Evolutionary conservation across 148 eudicot species (phyloP).

Genomic region (Suaeda aralocaspica): DNA sequence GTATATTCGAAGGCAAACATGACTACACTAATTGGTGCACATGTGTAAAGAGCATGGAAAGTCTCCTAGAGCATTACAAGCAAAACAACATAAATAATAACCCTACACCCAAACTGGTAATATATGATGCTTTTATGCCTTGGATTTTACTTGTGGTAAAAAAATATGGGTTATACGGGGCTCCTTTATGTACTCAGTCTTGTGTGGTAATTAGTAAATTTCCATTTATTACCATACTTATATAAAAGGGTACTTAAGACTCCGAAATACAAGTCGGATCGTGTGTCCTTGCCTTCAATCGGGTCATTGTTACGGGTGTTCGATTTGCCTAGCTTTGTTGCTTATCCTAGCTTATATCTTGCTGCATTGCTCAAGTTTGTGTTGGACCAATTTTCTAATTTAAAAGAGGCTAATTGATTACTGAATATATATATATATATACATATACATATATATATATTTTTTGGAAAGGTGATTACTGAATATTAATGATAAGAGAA

Average conservation of each 20-base stretch:
- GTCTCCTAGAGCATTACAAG: slow-evolving; percentile 8
- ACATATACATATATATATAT: no score
- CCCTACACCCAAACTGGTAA: slow-evolving; percentile 28
- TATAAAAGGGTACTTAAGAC: slow-evolving; percentile 23
- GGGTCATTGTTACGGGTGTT: slow-evolving; percentile 14
- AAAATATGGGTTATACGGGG: slow-evolving; percentile 27
- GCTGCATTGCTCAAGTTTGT: slow-evolving; percentile 2
- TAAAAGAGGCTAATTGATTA: slow-evolving; percentile 18
- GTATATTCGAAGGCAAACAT: slow-evolving; percentile 12
- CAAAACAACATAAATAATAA: not conserved
- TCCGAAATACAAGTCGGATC: slow-evolving; percentile 2
- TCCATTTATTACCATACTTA: slow-evolving; percentile 38
- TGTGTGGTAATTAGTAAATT: slow-evolving; percentile 35
- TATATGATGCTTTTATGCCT: slow-evolving; percentile 49
- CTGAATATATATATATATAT: no score
- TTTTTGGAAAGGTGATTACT: no score
- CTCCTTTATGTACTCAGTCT: slow-evolving; percentile 51
- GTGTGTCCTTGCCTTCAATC: slow-evolving; percentile 25
- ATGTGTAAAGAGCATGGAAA: slow-evolving; percentile 7
- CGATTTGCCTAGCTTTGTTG: slow-evolving; percentile 32
- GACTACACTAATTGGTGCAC: not conserved
- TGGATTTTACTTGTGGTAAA: slow-evolving; percentile 46
- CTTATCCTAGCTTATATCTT: slow-evolving; percentile 13
- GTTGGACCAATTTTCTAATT: slow-evolving; percentile 22
- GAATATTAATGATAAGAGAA: no score